Conservation (phyloP, 164 flowering plant species). For the Macadamia integrifolia region DNA sequence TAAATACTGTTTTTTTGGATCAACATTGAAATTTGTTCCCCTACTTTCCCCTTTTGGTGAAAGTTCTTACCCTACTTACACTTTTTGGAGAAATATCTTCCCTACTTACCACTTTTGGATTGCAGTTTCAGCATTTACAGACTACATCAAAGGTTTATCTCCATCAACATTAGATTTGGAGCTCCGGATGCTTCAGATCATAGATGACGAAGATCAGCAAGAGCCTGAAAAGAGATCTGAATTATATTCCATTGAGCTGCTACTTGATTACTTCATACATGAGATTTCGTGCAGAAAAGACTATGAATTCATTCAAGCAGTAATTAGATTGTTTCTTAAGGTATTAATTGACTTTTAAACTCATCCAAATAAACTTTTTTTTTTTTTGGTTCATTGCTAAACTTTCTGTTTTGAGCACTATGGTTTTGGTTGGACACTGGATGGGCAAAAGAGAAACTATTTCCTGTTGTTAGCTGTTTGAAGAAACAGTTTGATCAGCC, state of each 20-base stretch:
- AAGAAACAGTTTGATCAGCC: no score
- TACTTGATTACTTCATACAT: slow-evolving; percentile 74
- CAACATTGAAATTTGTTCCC: no score
- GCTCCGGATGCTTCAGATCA: slow-evolving; percentile 85
- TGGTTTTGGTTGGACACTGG: no score
- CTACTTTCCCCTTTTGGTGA: neutral
- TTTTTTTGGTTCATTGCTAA: no score
- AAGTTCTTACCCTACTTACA: no score
- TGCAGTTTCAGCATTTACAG: slow-evolving; percentile 79
- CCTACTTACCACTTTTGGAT: slow-evolving; percentile 1
- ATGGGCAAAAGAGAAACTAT: no score
- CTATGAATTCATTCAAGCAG: slow-evolving; percentile 88
- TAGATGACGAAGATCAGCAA: slow-evolving; percentile 66
- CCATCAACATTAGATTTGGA: slow-evolving; percentile 91
- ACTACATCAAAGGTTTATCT: slow-evolving; percentile 74
- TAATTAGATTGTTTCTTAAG: slow-evolving; percentile 79
- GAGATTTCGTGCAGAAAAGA: slow-evolving; percentile 75
- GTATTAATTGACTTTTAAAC: slow-evolving; percentile 22
- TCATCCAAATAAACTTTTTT: no score
- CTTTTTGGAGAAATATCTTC: neutral
- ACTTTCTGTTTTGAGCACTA: no score
- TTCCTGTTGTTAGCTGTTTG: no score
- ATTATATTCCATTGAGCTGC: slow-evolving; percentile 52
- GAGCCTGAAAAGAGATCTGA: slow-evolving; percentile 57
- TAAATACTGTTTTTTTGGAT: no score